These are phyloP conservation scores for Aspergillus bombycis DNA, from an alignment of 2,329 filamentous ascomycete species.

Conservation along the genomic window DNA sequence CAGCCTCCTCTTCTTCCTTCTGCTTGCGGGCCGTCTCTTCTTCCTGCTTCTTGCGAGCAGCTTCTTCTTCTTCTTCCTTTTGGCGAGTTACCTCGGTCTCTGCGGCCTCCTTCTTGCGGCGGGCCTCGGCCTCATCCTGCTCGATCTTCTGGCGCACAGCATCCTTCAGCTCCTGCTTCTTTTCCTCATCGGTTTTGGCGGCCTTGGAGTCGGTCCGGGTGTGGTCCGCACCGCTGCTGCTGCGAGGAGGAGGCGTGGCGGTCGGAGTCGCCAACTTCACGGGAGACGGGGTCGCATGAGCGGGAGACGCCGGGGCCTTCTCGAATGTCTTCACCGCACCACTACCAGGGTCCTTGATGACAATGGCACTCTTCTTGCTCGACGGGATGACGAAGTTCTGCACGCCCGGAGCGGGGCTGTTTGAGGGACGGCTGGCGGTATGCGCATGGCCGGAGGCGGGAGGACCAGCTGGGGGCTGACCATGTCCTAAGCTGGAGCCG, in stretches of 20 bases:
- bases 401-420: conserved; percentile 62
- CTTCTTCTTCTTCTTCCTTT: conserved; percentile 30
- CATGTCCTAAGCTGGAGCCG: conserved; percentile 62
- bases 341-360: conserved; percentile 82
- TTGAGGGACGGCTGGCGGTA: conserved; percentile 59
- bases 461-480: conserved; percentile 54
- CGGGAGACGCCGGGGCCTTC: conserved; percentile 66
- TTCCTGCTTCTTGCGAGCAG: conserved; percentile 50
- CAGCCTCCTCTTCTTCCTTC: conserved; percentile 34
- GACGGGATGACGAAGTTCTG: conserved; percentile 66
- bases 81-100: conserved; percentile 39
- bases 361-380: conserved; percentile 71
- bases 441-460: conserved; percentile 51
- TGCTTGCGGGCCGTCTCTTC: conserved; percentile 39
- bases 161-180: conserved; percentile 73
- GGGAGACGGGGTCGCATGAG: conserved; percentile 59
- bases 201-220: conserved; percentile 70
- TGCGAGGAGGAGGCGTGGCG: conserved; percentile 78
- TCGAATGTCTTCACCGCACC: conserved; percentile 73
- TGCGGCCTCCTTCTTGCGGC: conserved; percentile 54
- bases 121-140: conserved; percentile 60
- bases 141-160: conserved; percentile 55
- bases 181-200: conserved; percentile 77
- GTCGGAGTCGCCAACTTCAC: conserved; percentile 69
- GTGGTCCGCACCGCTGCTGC: conserved; percentile 68